Evolutionary conservation across 163 green algal genomes (phyloP), one percentile per base, ranked within the genome.

Genomic region (Chlamydomonas reinhardtii): DNA sequence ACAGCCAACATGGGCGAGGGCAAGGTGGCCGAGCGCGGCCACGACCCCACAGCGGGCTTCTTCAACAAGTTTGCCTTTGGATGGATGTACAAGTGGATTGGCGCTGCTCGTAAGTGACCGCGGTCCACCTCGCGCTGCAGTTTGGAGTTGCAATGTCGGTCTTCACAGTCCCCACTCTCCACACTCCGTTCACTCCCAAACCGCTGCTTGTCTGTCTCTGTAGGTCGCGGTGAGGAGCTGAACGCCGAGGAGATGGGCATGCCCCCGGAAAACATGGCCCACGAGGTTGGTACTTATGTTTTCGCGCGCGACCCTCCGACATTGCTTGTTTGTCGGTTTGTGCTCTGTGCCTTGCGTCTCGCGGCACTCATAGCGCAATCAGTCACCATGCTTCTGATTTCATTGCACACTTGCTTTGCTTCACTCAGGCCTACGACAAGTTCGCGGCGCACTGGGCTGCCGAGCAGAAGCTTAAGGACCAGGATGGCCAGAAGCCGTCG

Each of bases 1-100:
- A n/a, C 61, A 5, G 17, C 61, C 19, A 66, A n/a, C 12, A 66
- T 66, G 61, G 61, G 24, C 2, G 25, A 31, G 24, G 61, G 25
- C 52, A 82, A 83, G 4, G 20, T 25, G 11, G 35, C 65, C 39
- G 43, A 9, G n/a, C 29, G 31, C n/a, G 66, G n/a, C 27, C 29
- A 52, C 31, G 81, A 87, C 74, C 81, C 81, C 35, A 87, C 81
- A 39, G 35, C 59, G 15, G 81, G 81, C 19, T 80, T 87, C 37
- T 74, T 80, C 29, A 87, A 81, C 35, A 87, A 87, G 59, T 74
- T 87, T 27, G 20, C 71, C 2, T 87, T 87, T 25, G 27, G 27
- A 74, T 87, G 71, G 71, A 81, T 80, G 71, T 87, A 74, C 71
- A 80, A 81, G 71, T 59, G 74, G 15, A 64, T 87, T 29, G 37